Evolutionary conservation across 2,329 filamentous ascomycete genomes (phyloP).

Genomic region (Chrysoporthe austroafricana): DNA sequence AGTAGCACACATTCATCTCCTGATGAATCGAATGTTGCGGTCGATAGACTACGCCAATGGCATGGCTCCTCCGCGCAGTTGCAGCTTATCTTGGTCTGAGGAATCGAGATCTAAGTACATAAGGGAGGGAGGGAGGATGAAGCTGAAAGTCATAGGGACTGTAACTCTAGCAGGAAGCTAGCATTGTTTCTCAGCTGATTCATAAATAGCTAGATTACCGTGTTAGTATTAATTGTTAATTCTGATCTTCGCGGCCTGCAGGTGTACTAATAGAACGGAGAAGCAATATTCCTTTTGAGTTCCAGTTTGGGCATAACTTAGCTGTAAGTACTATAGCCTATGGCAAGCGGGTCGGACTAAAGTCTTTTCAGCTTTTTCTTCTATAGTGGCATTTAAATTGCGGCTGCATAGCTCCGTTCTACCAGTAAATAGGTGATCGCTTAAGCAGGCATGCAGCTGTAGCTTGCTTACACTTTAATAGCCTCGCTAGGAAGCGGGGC

Average conservation of each 20-base stretch:
- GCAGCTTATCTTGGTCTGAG: not conserved
- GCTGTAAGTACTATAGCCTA: not conserved
- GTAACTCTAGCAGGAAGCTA: not conserved
- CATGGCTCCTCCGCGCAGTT: not conserved
- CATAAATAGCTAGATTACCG: not conserved
- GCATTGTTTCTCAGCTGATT: constrained; percentile 1
- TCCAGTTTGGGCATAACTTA: not conserved
- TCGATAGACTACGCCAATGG: not conserved
- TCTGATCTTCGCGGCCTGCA: not conserved
- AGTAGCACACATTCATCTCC: not conserved
- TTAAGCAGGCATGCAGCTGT: not conserved
- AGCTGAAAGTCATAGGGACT: not conserved
- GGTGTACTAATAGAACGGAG: not conserved
- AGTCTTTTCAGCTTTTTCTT: not conserved
- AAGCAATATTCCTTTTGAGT: not conserved
- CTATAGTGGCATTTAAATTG: not conserved
- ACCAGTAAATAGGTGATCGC: not conserved
- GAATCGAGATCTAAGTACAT: not conserved
- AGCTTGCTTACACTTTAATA: not conserved
- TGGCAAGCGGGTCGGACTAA: not conserved
- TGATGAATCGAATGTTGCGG: not conserved
- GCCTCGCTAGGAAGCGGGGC: not conserved
- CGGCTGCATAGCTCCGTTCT: not conserved
- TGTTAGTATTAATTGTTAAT: not conserved
- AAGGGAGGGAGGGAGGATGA: not conserved